These are phyloP conservation scores for Quercus suber DNA, from an alignment of 306 rosid species.

Conservation along the genomic window DNA sequence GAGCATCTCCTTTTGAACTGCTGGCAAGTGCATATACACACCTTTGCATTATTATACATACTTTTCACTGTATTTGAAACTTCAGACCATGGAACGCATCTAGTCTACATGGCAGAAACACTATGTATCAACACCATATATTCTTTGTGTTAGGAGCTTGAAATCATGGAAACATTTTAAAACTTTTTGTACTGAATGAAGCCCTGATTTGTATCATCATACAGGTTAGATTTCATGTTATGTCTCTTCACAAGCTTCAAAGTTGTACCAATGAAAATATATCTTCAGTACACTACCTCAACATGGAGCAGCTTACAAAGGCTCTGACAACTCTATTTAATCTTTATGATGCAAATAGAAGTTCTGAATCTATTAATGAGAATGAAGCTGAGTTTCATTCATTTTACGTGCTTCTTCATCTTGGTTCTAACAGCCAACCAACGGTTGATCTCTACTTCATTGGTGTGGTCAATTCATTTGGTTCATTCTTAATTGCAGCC, in stretches of 20 bases:
- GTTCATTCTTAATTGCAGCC: constrained; percentile 16
- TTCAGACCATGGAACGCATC: background rate
- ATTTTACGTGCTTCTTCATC: constrained; percentile 83
- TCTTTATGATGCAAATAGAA: constrained; percentile 61
- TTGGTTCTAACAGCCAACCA: constrained; percentile 61
- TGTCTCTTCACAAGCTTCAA: constrained; percentile 67
- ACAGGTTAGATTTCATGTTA: constrained; percentile 82
- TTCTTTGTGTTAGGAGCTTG: constrained; percentile 9
- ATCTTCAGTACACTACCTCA: constrained; percentile 75
- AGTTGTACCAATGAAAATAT: constrained; percentile 45
- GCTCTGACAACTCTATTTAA: constrained; percentile 61
- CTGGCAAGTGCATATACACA: background rate
- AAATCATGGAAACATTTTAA: background rate
- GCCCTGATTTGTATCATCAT: constrained; percentile 3
- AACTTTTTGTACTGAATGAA: background rate
- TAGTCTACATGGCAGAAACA: background rate
- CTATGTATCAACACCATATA: background rate
- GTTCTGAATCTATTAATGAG: constrained; percentile 38
- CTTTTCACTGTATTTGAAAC: background rate
- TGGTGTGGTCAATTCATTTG: constrained; percentile 20
- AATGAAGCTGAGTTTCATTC: constrained; percentile 88
- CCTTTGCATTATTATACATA: background rate
- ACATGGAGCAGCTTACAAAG: constrained; percentile 88
- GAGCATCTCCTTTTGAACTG: background rate
- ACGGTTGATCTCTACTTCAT: constrained; percentile 51